Conservation (phyloP, 371 early-diverging fungal species). For the Actinomortierella wolfii region DNA sequence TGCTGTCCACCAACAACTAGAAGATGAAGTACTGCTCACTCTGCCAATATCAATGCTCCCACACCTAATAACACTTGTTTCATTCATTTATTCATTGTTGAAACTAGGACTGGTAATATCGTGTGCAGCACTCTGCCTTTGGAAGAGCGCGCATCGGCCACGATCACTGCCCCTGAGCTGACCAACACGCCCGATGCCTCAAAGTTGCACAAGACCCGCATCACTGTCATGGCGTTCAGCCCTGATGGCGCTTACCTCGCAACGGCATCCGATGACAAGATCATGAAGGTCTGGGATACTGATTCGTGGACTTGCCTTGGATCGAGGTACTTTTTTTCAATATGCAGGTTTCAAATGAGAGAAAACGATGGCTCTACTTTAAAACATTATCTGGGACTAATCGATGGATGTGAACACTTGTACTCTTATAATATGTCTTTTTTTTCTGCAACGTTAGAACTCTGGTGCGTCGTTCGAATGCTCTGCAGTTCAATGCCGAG, state of each 20-base stretch:
- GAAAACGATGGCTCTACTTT: too few relatives aligned
- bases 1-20: neutral
- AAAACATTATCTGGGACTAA: too few relatives aligned
- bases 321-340: constrained; percentile 48
- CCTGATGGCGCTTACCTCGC: constrained; percentile 65
- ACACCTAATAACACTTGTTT: neutral
- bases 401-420: constrained; percentile 1
- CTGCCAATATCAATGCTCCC: constrained; percentile 10
- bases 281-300: constrained; percentile 71
- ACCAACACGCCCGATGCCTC: constrained; percentile 46
- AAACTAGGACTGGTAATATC: constrained; percentile 49
- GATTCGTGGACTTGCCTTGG: constrained; percentile 59
- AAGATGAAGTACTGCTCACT: constrained; percentile 1
- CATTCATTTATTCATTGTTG: constrained; percentile 2
- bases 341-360: too few relatives aligned
- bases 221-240: constrained; percentile 62
- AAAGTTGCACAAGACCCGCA: constrained; percentile 50
- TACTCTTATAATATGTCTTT: neutral
- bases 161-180: constrained; percentile 15
- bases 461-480: constrained; percentile 70
- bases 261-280: constrained; percentile 75
- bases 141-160: constrained; percentile 35
- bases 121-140: constrained; percentile 34
- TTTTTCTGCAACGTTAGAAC: constrained; percentile 43
- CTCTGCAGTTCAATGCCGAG: constrained; percentile 64